Percentiles rank a stretch among this genome's conserved stretches.
phyloP scores from a whole-genome alignment of 768 basidiomycete species.

The Daedalea quercina region DNA sequence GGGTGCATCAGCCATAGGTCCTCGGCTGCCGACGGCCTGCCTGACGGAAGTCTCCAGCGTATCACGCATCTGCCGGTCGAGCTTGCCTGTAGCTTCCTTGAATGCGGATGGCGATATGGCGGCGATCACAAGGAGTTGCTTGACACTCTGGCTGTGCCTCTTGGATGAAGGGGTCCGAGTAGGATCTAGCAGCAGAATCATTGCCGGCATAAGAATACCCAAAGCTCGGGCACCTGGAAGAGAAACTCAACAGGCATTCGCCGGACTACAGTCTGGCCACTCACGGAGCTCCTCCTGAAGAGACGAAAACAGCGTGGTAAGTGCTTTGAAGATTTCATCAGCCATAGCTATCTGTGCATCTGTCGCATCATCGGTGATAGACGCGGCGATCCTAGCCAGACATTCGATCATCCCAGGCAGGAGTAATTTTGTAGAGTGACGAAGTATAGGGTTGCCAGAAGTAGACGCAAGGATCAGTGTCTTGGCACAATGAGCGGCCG shows the following conservation, averaged over 20 bases:
- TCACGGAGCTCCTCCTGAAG: slow-evolving; percentile 57
- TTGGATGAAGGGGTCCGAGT: slow-evolving; percentile 34
- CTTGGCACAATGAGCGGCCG: slow-evolving; percentile 85
- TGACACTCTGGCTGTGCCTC: slow-evolving; percentile 51
- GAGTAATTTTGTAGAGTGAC: slow-evolving; percentile 64
- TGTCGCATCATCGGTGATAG: slow-evolving; percentile 48
- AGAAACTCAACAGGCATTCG: neutral
- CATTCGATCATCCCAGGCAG: slow-evolving; percentile 81
- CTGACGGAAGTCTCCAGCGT: slow-evolving; percentile 74
- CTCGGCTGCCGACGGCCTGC: slow-evolving; percentile 50
- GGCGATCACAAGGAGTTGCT: slow-evolving; percentile 68
- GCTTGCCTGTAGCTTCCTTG: slow-evolving; percentile 72
- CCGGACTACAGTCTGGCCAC: slow-evolving; percentile 20
- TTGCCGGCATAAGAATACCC: slow-evolving; percentile 68
- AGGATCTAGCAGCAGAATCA: slow-evolving; percentile 62
- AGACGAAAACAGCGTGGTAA: slow-evolving; percentile 54
- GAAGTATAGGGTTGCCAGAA: slow-evolving; percentile 57
- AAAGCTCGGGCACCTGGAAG: slow-evolving; percentile 56
- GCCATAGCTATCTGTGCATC: slow-evolving; percentile 57
- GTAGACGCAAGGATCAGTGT: slow-evolving; percentile 72
- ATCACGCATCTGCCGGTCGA: slow-evolving; percentile 52
- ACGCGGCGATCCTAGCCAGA: slow-evolving; percentile 60
- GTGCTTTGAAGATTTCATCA: slow-evolving; percentile 78
- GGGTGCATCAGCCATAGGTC: slow-evolving; percentile 28
- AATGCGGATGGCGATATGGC: slow-evolving; percentile 67